Evolutionary conservation across 495 filamentous ascomycete species (phyloP).

Genomic region (Penicillium mononematosum): DNA sequence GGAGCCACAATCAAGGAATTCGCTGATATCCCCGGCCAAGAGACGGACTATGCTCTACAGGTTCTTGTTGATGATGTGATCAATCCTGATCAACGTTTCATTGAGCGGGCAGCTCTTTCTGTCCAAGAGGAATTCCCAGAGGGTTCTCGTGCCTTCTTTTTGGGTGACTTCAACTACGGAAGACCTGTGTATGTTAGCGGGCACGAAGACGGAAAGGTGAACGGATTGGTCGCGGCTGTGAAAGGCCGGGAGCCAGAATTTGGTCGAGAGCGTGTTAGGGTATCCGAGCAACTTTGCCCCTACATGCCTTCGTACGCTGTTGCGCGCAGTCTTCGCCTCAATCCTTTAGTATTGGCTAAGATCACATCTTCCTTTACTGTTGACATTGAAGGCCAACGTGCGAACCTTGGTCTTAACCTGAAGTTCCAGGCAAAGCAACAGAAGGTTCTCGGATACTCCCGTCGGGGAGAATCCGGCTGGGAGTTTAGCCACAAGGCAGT

Average conservation of each 20-base stretch:
- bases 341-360: slow-evolving; percentile 87
- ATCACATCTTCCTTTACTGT: slow-evolving; percentile 92
- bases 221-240: slow-evolving; percentile 68
- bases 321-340: slow-evolving; percentile 74
- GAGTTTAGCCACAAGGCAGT: slow-evolving; percentile 89
- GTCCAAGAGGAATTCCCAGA: slow-evolving; percentile 91
- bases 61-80: slow-evolving; percentile 85
- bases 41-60: slow-evolving; percentile 89
- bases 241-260: slow-evolving; percentile 77
- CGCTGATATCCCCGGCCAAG: slow-evolving; percentile 80
- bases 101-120: slow-evolving; percentile 80
- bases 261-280: slow-evolving; percentile 64
- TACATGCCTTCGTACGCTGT: slow-evolving; percentile 88
- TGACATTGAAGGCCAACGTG: slow-evolving; percentile 67
- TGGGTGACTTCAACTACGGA: slow-evolving; percentile 95
- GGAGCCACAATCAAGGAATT: slow-evolving; percentile 94
- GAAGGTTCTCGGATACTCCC: slow-evolving; percentile 95
- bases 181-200: slow-evolving; percentile 80
- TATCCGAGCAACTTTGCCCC: slow-evolving; percentile 62
- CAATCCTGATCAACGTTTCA: slow-evolving; percentile 88
- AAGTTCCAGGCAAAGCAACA: slow-evolving; percentile 95
- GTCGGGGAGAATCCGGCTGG: slow-evolving; percentile 81
- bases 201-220: slow-evolving; percentile 69
- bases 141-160: slow-evolving; percentile 80
- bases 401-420: slow-evolving; percentile 91